Evolutionary conservation across 2,329 filamentous ascomycete genomes (phyloP).

Genomic region (Beauveria sp.): DNA sequence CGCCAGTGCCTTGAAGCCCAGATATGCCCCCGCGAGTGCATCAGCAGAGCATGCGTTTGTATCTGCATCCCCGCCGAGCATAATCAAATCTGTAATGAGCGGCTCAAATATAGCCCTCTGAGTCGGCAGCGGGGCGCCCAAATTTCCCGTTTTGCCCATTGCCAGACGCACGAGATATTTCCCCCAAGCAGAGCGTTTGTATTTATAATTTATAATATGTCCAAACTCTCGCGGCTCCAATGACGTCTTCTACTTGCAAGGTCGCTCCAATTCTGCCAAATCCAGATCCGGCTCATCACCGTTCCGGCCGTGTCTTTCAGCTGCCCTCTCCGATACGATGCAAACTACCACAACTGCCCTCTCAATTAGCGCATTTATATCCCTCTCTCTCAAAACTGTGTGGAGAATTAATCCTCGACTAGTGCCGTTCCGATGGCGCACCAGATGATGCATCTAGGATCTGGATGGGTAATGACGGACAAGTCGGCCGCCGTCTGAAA

Average conservation of each 20-base stretch:
- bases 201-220: constrained; percentile 22
- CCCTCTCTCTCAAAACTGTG: constrained; percentile 30
- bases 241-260: constrained; percentile 23
- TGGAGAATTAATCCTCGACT: constrained; percentile 38
- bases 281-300: constrained; percentile 27
- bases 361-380: constrained; percentile 35
- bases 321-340: constrained; percentile 12
- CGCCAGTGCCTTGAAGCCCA: constrained; percentile 38
- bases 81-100: constrained; percentile 37
- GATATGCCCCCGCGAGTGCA: constrained; percentile 38
- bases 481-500: constrained; percentile 32
- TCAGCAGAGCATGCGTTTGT: constrained; percentile 47
- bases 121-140: constrained; percentile 12
- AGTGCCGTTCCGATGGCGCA: constrained; percentile 41
- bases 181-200: constrained; percentile 34
- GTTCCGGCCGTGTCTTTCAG: constrained; percentile 18
- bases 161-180: constrained; percentile 36
- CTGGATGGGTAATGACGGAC: constrained; percentile 37
- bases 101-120: constrained; percentile 33
- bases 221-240: constrained; percentile 35
- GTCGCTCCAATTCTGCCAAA: constrained; percentile 22
- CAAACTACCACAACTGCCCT: constrained; percentile 32
- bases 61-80: constrained; percentile 44
- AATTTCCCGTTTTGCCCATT: constrained; percentile 25
- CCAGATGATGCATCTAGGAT: constrained; percentile 42